Evolutionary conservation across 2,329 filamentous ascomycete genomes (phyloP).

Genomic region (Fusarium incarnatum): DNA sequence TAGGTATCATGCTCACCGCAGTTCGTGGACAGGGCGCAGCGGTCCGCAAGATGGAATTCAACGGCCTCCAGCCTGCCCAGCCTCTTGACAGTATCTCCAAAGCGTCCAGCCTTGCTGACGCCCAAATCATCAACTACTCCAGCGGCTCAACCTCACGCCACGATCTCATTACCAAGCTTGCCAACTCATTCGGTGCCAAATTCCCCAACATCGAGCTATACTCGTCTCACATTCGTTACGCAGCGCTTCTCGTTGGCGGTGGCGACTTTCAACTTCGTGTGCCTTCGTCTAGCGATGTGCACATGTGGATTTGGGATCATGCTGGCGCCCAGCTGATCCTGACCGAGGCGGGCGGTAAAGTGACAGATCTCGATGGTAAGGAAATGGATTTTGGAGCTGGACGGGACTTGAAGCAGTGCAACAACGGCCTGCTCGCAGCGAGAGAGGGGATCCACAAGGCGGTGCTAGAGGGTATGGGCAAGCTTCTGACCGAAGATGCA

Average conservation of each 20-base stretch:
- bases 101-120: conserved; percentile 30
- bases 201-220: conserved; percentile 55
- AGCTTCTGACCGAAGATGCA: conserved; percentile 36
- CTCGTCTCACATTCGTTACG: conserved; percentile 56
- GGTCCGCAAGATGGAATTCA: conserved; percentile 43
- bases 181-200: conserved; percentile 46
- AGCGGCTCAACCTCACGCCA: conserved; percentile 49
- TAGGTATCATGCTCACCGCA: conserved; percentile 54
- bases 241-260: conserved; percentile 53
- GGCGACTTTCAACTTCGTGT: conserved; percentile 52
- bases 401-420: conserved; percentile 49
- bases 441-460: conserved; percentile 56
- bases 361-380: conserved; percentile 61
- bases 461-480: conserved; percentile 52
- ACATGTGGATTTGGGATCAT: conserved; percentile 63
- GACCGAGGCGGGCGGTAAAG: conserved; percentile 64
- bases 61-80: conserved; percentile 32
- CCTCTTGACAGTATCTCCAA: conserved; percentile 40
- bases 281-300: conserved; percentile 33
- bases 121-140: conserved; percentile 53
- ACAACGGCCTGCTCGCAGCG: conserved; percentile 57
- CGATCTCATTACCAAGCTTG: conserved; percentile 49
- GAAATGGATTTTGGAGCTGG: conserved; percentile 53
- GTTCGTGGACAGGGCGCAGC: conserved; percentile 49
- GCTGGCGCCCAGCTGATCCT: conserved; percentile 69